These are phyloP conservation scores for Sanghuangporus weigelae DNA, from an alignment of 1,284 basidiomycete genomes.

Conservation along the genomic window DNA sequence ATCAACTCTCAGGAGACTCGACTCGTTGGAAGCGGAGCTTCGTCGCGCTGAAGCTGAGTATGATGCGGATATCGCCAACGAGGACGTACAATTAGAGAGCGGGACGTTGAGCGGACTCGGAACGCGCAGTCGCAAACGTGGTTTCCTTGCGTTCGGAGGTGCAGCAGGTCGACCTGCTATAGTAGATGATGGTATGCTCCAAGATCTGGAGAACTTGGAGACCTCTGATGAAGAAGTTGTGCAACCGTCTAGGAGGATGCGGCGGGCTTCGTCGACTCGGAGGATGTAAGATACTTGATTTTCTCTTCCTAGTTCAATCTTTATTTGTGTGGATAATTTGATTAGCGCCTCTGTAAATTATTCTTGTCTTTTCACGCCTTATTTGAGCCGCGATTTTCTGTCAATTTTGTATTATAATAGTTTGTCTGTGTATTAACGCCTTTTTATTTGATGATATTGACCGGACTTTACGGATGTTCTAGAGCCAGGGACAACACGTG, in stretches of 20 bases:
- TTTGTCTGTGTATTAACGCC: no score
- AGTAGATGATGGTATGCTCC: slow-evolving; percentile 61
- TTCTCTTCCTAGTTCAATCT: not conserved
- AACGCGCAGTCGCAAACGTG: slow-evolving; percentile 43
- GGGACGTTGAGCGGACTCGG: slow-evolving; percentile 49
- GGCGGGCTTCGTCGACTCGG: not conserved
- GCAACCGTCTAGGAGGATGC: not conserved
- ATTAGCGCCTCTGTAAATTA: not conserved
- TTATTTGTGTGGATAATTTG: not conserved
- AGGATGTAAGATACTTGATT: not conserved
- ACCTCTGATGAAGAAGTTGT: slow-evolving; percentile 1
- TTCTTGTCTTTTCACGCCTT: not conserved
- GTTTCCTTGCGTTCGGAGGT: slow-evolving; percentile 70
- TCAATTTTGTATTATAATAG: no score
- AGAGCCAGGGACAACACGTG: not conserved
- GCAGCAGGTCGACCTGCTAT: slow-evolving; percentile 62
- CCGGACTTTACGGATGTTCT: not conserved
- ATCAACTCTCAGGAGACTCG: slow-evolving; percentile 30
- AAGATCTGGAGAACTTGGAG: slow-evolving; percentile 34
- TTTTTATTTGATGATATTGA: not conserved
- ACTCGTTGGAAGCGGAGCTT: slow-evolving; percentile 64
- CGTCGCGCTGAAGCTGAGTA: slow-evolving; percentile 37
- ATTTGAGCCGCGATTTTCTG: no score
- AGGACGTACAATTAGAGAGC: slow-evolving; percentile 33
- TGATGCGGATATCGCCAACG: slow-evolving; percentile 31